These are phyloP conservation scores for Artemisia annua DNA, from an alignment of 129 eudicot species.

Conservation along the genomic window DNA sequence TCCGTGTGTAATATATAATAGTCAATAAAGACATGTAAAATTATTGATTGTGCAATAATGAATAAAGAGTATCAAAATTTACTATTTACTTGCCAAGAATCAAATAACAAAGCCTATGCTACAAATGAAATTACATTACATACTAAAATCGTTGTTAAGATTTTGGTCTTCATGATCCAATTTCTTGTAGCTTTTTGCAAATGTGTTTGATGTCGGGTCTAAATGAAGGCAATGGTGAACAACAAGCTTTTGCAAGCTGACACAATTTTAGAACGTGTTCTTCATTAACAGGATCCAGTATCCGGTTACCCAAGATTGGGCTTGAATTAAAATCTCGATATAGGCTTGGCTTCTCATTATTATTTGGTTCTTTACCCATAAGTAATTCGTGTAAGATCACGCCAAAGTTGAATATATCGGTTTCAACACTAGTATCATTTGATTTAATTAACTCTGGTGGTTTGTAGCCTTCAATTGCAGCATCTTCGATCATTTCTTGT, in stretches of 20 bases:
- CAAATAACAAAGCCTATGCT: not conserved
- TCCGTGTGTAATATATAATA: too few relatives aligned
- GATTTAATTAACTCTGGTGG: conserved; percentile 10
- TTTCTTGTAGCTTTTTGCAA: conserved; percentile 16
- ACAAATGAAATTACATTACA: not conserved
- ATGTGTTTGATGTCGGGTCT: conserved; percentile 9
- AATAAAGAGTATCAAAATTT: too few relatives aligned
- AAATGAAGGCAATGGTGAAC: conserved; percentile 3
- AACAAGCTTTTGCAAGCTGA: conserved; percentile 16
- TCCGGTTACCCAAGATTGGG: not conserved
- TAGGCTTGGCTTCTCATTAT: not conserved
- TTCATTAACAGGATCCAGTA: not conserved
- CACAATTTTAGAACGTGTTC: not conserved
- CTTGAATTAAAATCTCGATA: not conserved
- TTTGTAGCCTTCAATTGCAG: conserved; percentile 14
- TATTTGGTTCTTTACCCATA: not conserved
- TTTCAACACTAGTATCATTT: not conserved
- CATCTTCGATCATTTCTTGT: conserved; percentile 18
- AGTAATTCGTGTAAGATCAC: conserved; percentile 11
- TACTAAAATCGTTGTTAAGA: not conserved
- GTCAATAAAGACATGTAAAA: too few relatives aligned
- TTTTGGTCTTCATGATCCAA: not conserved
- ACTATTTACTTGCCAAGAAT: not conserved
- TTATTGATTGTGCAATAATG: too few relatives aligned
- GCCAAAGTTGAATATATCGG: conserved; percentile 16